Base-by-base conservation (phyloP, 768 basidiomycete species). In the Macrocybe gigantea region DNA sequence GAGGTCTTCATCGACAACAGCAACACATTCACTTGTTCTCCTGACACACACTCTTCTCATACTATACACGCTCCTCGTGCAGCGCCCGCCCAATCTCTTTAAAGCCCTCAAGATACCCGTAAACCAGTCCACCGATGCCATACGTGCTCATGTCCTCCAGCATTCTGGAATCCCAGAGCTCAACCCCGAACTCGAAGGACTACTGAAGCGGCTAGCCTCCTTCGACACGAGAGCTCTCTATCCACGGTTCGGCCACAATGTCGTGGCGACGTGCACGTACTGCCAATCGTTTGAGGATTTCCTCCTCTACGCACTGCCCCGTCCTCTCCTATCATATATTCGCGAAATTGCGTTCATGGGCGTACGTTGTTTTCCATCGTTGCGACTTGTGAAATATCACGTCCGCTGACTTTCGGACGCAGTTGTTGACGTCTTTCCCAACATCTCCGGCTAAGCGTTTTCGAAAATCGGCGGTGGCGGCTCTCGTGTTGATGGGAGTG, bases 221-320 rank as follows among this genome's bases (percentile, higher is more conserved):
- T 75, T 77, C 54, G 85, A 84, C 34, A 64, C 73, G 50, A 75
- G 87, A 47, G 64, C 70, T 1, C 58, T 75, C 39, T 89, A 86
- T 56, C 54, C 57, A 53, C 86, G 87, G 48, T 85, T 87, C 50
- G 87, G 87, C 15, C 87, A 89, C 61, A 61, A 72, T 29, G 76
- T 78, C 5, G 62, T 89, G 11, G 68, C 79, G 39, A 73, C 71
- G 6, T 89, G 87, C 63, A 71, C 71, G n/a, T 79, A 82, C 58
- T 89, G 87, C 61, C 72, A 70, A 14, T 76, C 80, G 10, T 70
- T 70, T 44, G 61, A 73, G 29, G 85, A 88, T 49, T 88, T 77
- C 58, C 73, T 73, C 7, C 61, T 85, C 9, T 83, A 76, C 58
- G 72, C 77, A 6, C 58, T 85, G 22, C 78, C 83, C 1, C 64